Evolutionary conservation across 495 filamentous ascomycete genomes (phyloP).

Genomic region (Tuber calosporum): DNA sequence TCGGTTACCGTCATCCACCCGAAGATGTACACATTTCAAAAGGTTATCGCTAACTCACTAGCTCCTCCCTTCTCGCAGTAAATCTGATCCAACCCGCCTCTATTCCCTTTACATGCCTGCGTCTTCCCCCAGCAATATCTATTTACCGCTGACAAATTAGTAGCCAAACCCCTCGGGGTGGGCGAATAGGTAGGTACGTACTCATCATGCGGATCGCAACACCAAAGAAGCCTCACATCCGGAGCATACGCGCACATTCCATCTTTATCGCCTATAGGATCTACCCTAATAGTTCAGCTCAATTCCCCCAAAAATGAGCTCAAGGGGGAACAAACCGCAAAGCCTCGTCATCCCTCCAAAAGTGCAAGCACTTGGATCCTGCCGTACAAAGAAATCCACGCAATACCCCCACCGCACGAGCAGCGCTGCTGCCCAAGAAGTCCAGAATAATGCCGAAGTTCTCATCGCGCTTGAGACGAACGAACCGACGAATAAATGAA

Average conservation of each 20-base stretch:
- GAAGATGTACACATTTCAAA: neutral
- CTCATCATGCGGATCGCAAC: constrained; percentile 12
- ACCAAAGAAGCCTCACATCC: constrained; percentile 11
- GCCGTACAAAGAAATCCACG: neutral
- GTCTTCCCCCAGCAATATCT: constrained; percentile 17
- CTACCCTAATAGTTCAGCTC: neutral
- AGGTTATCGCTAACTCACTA: neutral
- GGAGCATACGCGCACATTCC: constrained; percentile 15
- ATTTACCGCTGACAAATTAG: neutral
- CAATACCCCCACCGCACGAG: neutral
- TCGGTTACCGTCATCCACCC: neutral
- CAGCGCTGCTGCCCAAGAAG: neutral
- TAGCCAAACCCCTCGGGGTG: neutral
- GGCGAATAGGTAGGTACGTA: neutral
- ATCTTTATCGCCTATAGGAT: neutral
- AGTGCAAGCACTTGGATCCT: neutral
- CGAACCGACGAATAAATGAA: neutral
- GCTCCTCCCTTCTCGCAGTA: constrained; percentile 3
- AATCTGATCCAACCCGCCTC: constrained; percentile 10
- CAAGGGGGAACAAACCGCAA: neutral
- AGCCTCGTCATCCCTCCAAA: neutral
- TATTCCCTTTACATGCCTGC: constrained; percentile 12
- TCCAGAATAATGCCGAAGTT: neutral
- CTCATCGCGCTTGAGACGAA: neutral
- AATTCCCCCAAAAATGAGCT: neutral